phyloP scores from a whole-genome alignment of 2,329 filamentous ascomycete species.

The Rhexocercosporidium sp. region DNA sequence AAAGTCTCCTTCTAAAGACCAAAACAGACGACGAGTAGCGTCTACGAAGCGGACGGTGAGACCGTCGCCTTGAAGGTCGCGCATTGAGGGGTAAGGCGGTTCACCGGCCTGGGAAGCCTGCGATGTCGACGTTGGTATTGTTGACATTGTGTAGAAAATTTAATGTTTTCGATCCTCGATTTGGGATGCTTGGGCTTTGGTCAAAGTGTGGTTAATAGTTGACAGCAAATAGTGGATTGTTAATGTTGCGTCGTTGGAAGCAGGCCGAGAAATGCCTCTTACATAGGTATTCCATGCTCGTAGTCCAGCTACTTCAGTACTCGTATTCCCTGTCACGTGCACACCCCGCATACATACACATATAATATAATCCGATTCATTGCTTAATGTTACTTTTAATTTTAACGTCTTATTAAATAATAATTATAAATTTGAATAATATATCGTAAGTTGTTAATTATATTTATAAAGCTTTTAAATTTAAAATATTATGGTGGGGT shows the following conservation, averaged over 20 bases:
- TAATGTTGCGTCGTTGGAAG: neutral
- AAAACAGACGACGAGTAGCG: constrained; percentile 34
- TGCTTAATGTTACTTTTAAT: too few species aligned
- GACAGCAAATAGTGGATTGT: neutral
- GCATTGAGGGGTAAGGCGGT: constrained; percentile 31
- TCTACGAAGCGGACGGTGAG: constrained; percentile 28
- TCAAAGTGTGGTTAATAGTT: neutral
- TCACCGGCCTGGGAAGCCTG: constrained; percentile 20
- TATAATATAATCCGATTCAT: too few species aligned
- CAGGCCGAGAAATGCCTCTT: neutral
- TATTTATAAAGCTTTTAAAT: too few species aligned
- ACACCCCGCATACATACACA: neutral
- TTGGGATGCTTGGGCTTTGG: neutral
- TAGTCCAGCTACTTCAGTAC: too few species aligned
- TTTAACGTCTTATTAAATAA: too few species aligned
- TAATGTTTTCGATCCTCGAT: neutral
- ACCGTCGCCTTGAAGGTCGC: constrained; percentile 27
- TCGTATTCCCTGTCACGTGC: neutral
- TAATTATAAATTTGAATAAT: too few species aligned
- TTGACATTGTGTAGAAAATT: constrained; percentile 8
- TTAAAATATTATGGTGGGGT: too few species aligned
- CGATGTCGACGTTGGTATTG: constrained; percentile 19
- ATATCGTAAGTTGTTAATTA: too few species aligned
- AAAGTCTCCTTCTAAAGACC: constrained; percentile 35
- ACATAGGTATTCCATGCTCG: too few species aligned